Evolutionary conservation across 2,329 filamentous ascomycete genomes (phyloP).

Genomic region (Ascochyta rabiei): DNA sequence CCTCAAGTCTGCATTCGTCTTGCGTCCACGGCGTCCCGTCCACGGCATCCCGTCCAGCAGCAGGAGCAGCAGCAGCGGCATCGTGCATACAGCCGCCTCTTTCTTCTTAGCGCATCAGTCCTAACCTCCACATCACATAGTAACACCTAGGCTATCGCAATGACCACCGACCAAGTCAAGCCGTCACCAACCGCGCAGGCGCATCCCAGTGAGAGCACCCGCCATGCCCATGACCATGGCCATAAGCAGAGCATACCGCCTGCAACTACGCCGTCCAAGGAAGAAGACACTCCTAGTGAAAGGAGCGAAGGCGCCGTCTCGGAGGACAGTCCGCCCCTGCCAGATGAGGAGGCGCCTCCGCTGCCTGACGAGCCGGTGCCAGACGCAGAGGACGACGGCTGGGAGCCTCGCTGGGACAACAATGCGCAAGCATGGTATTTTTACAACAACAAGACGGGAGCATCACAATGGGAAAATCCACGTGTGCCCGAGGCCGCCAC

Average conservation of each 20-base stretch:
- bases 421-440: constrained; percentile 77
- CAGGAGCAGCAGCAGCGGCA: constrained; percentile 17
- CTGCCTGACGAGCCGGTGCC: constrained; percentile 58
- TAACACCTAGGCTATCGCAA: constrained; percentile 15
- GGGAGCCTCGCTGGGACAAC: constrained; percentile 80
- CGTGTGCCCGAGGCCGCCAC: constrained; percentile 63
- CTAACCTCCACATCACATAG: constrained; percentile 26
- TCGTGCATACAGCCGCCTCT: constrained; percentile 23
- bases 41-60: constrained; percentile 11
- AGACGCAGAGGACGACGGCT: constrained; percentile 66
- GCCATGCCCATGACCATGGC: constrained; percentile 15
- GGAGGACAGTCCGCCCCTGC: constrained; percentile 29
- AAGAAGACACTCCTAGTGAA: constrained; percentile 13
- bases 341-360: constrained; percentile 42
- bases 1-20: constrained; percentile 10
- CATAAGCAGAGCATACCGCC: constrained; percentile 17
- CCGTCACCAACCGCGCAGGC: constrained; percentile 18
- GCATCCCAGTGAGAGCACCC: constrained; percentile 15
- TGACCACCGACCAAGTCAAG: constrained; percentile 25
- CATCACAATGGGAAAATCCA: constrained; percentile 84
- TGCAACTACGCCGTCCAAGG: constrained; percentile 3
- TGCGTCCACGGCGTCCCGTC: constrained; percentile 8
- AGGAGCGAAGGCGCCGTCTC: constrained; percentile 15
- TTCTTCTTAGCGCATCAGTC: constrained; percentile 20
- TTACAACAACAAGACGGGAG: constrained; percentile 77